phyloP scores from a whole-genome alignment of 202 grass and related monocot species.

The Dendrocalamus latiflorus region DNA sequence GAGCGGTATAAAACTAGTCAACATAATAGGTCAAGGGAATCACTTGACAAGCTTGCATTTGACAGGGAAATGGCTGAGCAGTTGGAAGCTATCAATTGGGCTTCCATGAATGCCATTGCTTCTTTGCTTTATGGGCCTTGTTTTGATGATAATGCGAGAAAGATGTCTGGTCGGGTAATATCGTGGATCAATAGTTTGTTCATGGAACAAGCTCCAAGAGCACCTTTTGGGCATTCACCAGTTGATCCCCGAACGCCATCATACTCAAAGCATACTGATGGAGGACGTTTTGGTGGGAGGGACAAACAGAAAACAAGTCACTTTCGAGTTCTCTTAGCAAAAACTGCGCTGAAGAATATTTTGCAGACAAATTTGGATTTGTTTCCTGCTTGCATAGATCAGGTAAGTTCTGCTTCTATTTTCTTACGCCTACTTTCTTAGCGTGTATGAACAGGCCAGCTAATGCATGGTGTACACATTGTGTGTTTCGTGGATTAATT shows the following conservation, averaged over 20 bases:
- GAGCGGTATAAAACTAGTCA: slow-evolving; percentile 89
- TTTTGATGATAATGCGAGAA: no score
- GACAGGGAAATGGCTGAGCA: no score
- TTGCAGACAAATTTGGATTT: slow-evolving; percentile 90
- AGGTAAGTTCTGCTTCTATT: slow-evolving; percentile 48
- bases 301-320: slow-evolving; percentile 82
- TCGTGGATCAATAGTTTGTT: no score
- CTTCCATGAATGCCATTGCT: no score
- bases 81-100: no score
- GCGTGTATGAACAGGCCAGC: background rate
- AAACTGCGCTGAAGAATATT: slow-evolving; percentile 89
- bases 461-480: background rate
- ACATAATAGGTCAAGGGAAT: slow-evolving; percentile 92
- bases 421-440: background rate
- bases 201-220: no score
- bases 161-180: no score
- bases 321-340: slow-evolving; percentile 82
- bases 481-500: slow-evolving; percentile 13
- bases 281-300: slow-evolving; percentile 54
- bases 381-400: slow-evolving; percentile 95
- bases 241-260: slow-evolving; percentile 84
- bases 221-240: no score
- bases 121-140: no score
- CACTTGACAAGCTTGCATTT: slow-evolving; percentile 88
- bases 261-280: slow-evolving; percentile 75